phyloP scores from a whole-genome alignment of 257 asterid genomes.

The Solanum peruvianum region DNA sequence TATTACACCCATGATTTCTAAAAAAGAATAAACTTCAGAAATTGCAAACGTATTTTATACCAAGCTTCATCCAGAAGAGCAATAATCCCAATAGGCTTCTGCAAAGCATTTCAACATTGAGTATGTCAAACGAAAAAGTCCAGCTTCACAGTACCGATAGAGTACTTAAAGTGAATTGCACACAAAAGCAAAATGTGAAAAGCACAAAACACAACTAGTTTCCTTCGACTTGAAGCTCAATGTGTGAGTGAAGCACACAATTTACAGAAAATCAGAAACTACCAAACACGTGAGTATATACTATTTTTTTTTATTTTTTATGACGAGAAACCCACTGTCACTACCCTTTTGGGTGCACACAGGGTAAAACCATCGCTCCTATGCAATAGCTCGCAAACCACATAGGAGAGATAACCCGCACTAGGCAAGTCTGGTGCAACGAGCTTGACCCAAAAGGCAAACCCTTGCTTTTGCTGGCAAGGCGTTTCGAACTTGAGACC shows the following conservation, averaged over 20 bases:
- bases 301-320: too few species aligned
- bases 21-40: background rate
- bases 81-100: constrained; percentile 95
- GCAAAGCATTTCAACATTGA: constrained; percentile 27
- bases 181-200: background rate
- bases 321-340: too few species aligned
- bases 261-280: background rate
- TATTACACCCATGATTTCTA: background rate
- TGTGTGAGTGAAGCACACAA: background rate
- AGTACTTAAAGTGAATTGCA: background rate
- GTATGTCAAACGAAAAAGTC: background rate
- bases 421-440: too few species aligned
- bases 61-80: constrained; percentile 98
- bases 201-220: background rate
- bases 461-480: too few species aligned
- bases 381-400: too few species aligned
- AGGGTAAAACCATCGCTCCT: too few species aligned
- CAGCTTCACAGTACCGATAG: background rate
- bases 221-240: background rate
- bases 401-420: too few species aligned
- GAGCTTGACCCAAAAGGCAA: too few species aligned
- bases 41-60: constrained; percentile 29
- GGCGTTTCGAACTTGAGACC: too few species aligned
- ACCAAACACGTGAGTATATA: background rate
- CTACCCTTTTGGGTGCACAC: too few species aligned